Base-by-base conservation (phyloP, 2,329 filamentous ascomycete genomes). In the Trichoderma sp. region DNA sequence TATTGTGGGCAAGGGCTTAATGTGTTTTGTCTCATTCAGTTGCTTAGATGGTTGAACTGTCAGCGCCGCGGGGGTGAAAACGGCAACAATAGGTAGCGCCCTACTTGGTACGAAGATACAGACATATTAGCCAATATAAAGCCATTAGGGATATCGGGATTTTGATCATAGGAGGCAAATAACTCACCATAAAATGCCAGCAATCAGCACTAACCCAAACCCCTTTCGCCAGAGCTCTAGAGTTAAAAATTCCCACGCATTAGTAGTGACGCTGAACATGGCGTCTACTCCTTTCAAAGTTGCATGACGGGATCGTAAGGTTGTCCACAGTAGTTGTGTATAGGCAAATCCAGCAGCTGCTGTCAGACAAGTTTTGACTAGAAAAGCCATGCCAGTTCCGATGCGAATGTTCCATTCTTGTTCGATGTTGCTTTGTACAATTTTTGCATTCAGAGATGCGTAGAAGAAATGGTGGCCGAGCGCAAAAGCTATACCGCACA, bases 401-500 rank as follows among this genome's bases (percentile, higher is more conserved):
- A 32, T 64, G 12, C 39, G 61, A 11, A 30, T 47, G n/a, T 64
- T 64, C 61, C 61, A 64, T 64, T 64, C 61, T 32, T 64, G 61
- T 14, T 32, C 36, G 2, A 7, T 47, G 26, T 64, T 43, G 61
- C 26, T 64, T 14, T 3, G 36, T 9, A 64, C 61, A 30, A 47
- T 64, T 24, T 28, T 39, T 15, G 26, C 30, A 26, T 51, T 18
- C 26, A 51, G 6, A 32, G 61, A 64, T 21, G 43, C n/a, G 39
- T 64, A 64, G 39, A 64, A 64, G 39, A 64, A 21, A 47, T 64
- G 61, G 28, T 64, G 61, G n/a, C 61, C 61, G 7, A 64, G 26
- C 21, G 61, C 39, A 14, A 64, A 47, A 11, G 43, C 26, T 32
- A 64, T 47, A 21, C 61, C 61, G 9, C 61, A 64, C 18, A 64